phyloP scores from a whole-genome alignment of 495 filamentous ascomycete genomes.

The Trypethelium eluteriae region DNA sequence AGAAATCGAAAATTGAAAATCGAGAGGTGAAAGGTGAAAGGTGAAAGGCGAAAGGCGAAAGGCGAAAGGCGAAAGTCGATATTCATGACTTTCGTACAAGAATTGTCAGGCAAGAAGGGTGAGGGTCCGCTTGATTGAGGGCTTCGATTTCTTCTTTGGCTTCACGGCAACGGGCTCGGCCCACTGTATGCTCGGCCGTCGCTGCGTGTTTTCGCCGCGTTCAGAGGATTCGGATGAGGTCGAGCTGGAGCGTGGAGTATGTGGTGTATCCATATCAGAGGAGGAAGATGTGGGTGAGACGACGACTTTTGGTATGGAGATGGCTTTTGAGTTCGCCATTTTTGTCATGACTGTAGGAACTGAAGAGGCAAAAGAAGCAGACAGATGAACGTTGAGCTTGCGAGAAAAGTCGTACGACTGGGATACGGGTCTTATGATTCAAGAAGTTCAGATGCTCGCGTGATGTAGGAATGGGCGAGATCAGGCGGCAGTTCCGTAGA shows the following conservation, averaged over 20 bases:
- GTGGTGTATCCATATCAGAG: background rate
- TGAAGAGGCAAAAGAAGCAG: background rate
- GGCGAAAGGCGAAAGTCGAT: background rate
- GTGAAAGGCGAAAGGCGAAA: background rate
- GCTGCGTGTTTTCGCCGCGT: background rate
- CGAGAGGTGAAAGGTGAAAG: background rate
- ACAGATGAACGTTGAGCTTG: too few species aligned
- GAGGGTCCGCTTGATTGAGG: slow-evolving; percentile 5
- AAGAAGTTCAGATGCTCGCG: background rate
- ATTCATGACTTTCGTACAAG: background rate
- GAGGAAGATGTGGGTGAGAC: background rate
- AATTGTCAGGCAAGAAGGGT: slow-evolving; percentile 7
- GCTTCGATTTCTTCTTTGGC: slow-evolving; percentile 9
- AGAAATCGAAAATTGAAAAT: background rate
- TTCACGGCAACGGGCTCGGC: slow-evolving; percentile 7
- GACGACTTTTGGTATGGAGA: background rate
- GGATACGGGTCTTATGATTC: background rate
- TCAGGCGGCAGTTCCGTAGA: background rate
- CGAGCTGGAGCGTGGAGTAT: background rate
- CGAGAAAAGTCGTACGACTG: too few species aligned
- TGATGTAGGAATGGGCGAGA: background rate
- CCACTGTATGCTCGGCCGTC: background rate
- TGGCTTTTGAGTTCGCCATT: slow-evolving; percentile 1
- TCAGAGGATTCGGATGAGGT: slow-evolving; percentile 1
- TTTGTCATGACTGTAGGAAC: background rate